These are phyloP conservation scores for Plasmodium adleri DNA, from an alignment of 169 alveolate genomes.

Conservation along the genomic window DNA sequence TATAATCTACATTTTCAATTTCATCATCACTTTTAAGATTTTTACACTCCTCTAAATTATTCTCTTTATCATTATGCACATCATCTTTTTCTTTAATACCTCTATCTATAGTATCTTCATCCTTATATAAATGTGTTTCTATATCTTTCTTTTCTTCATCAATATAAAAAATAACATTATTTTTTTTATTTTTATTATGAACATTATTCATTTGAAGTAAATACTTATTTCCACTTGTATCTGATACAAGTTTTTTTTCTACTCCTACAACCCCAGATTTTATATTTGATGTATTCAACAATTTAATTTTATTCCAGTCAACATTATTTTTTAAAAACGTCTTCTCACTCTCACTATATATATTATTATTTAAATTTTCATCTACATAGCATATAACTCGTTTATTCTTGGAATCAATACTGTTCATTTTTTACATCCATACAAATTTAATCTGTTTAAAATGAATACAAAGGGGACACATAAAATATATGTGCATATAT, in stretches of 20 bases:
- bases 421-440: conserved; percentile 24
- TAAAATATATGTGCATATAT: no score
- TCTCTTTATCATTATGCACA: background rate
- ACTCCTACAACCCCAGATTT: background rate
- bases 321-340: conserved; percentile 46
- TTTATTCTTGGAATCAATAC: conserved; percentile 15
- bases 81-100: background rate
- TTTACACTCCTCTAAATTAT: background rate
- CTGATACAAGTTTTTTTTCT: background rate
- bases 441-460: background rate
- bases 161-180: no score
- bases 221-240: background rate
- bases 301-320: conserved; percentile 39
- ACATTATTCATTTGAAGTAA: no score
- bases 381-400: conserved; percentile 23
- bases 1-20: no score
- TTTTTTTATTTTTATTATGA: no score
- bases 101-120: background rate
- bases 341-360: conserved; percentile 49
- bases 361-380: conserved; percentile 33
- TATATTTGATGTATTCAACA: conserved; percentile 8
- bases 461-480: no score
- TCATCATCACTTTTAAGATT: background rate
- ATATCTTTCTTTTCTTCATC: no score
- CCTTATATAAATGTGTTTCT: no score